Percentiles rank a stretch among this genome's conserved stretches.
phyloP scores from a whole-genome alignment of 306 rosid genomes.

The Dalbergia cochinchinensis region DNA sequence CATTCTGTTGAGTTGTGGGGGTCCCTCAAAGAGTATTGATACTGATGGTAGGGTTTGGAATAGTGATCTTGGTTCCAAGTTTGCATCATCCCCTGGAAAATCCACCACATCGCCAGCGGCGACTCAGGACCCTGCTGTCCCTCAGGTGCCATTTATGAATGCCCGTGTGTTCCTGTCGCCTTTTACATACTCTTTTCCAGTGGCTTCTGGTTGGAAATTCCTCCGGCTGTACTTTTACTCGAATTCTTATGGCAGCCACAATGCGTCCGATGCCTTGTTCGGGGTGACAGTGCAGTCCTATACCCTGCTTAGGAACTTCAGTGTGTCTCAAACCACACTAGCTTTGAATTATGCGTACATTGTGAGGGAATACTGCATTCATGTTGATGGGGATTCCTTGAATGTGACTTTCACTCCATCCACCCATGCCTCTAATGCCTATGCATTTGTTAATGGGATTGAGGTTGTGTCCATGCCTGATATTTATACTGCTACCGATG shows the following conservation, averaged over 20 bases:
- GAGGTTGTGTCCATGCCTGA: slow-evolving; percentile 93
- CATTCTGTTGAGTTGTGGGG: slow-evolving; percentile 80
- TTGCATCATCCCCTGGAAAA: slow-evolving; percentile 45
- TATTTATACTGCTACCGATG: slow-evolving; percentile 62
- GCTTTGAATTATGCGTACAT: slow-evolving; percentile 71
- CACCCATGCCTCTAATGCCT: slow-evolving; percentile 58
- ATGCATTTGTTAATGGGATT: slow-evolving; percentile 93
- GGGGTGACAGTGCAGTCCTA: slow-evolving; percentile 63
- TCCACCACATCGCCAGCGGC: slow-evolving; percentile 59
- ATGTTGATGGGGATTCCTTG: slow-evolving; percentile 70
- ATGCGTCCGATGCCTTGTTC: slow-evolving; percentile 68
- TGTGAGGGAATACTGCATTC: slow-evolving; percentile 67
- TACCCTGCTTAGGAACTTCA: slow-evolving; percentile 75
- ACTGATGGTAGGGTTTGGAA: slow-evolving; percentile 70
- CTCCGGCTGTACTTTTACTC: slow-evolving; percentile 81
- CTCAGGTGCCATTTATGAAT: slow-evolving; percentile 72
- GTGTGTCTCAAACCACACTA: slow-evolving; percentile 64
- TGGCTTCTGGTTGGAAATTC: slow-evolving; percentile 78
- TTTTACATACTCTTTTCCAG: slow-evolving; percentile 78
- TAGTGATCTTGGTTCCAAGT: slow-evolving; percentile 72
- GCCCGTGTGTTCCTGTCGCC: slow-evolving; percentile 66
- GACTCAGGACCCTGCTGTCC: slow-evolving; percentile 76
- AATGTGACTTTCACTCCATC: slow-evolving; percentile 80
- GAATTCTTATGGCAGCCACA: slow-evolving; percentile 63
- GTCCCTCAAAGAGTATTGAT: slow-evolving; percentile 60